These are phyloP conservation scores for Nicotiana sylvestris DNA, from an alignment of 257 asterid species.

Conservation along the genomic window DNA sequence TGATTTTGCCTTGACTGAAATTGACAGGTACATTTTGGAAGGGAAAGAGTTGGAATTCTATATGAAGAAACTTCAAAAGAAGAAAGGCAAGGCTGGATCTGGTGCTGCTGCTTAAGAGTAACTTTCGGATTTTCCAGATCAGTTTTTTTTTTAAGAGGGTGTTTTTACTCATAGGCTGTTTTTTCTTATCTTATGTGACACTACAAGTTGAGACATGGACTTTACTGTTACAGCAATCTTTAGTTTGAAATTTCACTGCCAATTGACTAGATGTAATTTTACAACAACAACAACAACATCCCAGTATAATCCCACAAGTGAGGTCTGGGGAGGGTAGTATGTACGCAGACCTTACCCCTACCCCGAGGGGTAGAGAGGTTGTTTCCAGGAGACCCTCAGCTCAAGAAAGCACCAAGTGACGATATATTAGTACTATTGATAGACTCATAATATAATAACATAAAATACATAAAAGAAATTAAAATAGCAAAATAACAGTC, in stretches of 20 bases:
- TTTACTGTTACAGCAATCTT: not conserved
- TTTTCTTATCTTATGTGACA: not conserved
- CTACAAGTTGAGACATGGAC: not conserved
- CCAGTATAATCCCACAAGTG: too few relatives aligned
- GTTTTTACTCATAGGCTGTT: not conserved
- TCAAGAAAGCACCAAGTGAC: too few relatives aligned
- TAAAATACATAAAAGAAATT: too few relatives aligned
- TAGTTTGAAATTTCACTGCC: not conserved
- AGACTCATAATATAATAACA: too few relatives aligned
- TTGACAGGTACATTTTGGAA: slow-evolving; percentile 21
- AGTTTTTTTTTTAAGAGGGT: not conserved
- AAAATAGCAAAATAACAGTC: too few relatives aligned
- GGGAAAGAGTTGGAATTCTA: slow-evolving; percentile 25
- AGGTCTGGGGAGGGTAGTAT: too few relatives aligned
- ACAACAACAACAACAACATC: too few relatives aligned
- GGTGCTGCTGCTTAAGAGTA: slow-evolving; percentile 21
- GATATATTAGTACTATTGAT: too few relatives aligned
- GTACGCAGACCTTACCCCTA: too few relatives aligned
- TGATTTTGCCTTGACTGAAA: not conserved
- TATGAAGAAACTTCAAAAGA: slow-evolving; percentile 27
- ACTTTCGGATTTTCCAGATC: not conserved
- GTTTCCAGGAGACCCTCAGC: too few relatives aligned
- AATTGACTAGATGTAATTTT: not conserved
- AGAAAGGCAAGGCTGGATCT: slow-evolving; percentile 24
- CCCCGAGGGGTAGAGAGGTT: too few relatives aligned